Percentiles rank a stretch among this genome's conserved stretches.
phyloP scores from a whole-genome alignment of 1,284 basidiomycete species.

The Hemileia vastatrix region DNA sequence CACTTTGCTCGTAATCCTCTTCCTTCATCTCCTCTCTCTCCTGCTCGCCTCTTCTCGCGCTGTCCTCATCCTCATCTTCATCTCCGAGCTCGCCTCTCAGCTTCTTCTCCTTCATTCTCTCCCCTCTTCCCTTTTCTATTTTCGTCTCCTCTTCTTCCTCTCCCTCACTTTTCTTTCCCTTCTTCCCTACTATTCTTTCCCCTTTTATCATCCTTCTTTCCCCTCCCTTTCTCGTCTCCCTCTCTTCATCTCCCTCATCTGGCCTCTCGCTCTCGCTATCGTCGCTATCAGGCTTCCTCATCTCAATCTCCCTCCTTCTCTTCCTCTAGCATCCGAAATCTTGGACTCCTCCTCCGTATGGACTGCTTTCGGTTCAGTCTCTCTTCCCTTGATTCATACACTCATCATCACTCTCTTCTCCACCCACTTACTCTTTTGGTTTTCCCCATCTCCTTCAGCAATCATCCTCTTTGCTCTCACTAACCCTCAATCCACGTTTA shows the following conservation, averaged over 20 bases:
- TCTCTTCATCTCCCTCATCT: slow-evolving; percentile 28
- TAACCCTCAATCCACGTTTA: slow-evolving; percentile 28
- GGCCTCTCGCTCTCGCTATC: slow-evolving; percentile 36
- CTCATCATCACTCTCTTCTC: slow-evolving; percentile 14
- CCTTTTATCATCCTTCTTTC: slow-evolving; percentile 16
- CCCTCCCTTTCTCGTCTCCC: slow-evolving; percentile 30
- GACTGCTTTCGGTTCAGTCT: too few relatives aligned
- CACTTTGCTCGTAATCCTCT: neutral
- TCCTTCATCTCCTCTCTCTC: neutral
- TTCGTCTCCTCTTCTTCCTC: neutral
- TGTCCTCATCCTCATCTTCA: slow-evolving; percentile 12
- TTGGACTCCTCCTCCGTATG: too few relatives aligned
- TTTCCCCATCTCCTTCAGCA: too few relatives aligned
- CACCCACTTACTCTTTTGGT: too few relatives aligned
- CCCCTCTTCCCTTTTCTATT: neutral
- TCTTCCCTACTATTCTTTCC: slow-evolving; percentile 12
- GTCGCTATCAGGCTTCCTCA: slow-evolving; percentile 34
- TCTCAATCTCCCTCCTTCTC: slow-evolving; percentile 26
- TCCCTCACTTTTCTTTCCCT: slow-evolving; percentile 24
- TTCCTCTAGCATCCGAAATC: slow-evolving; percentile 8
- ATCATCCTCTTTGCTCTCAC: slow-evolving; percentile 27
- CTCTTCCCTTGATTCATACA: slow-evolving; percentile 8
- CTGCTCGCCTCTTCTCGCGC: neutral
- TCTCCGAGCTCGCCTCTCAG: slow-evolving; percentile 4
- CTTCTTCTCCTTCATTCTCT: slow-evolving; percentile 3